Evolutionary conservation across 495 filamentous ascomycete species (phyloP).

Genomic region (Pyrenula massariospora): DNA sequence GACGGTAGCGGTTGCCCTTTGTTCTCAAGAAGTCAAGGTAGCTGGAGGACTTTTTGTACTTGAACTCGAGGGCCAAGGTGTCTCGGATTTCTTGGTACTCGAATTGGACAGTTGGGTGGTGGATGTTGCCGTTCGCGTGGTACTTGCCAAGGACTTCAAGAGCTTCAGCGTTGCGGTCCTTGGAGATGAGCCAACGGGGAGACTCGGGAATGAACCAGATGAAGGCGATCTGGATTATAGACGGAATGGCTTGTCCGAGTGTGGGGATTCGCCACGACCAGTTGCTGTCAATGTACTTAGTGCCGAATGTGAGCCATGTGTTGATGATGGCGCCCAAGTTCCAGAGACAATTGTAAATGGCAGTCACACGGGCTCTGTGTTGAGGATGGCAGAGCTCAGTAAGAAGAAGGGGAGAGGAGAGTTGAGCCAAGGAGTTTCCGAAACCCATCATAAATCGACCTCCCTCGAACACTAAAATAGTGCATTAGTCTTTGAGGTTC

Average conservation of each 20-base stretch:
- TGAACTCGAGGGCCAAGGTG: conserved; percentile 21
- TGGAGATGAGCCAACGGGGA: conserved; percentile 33
- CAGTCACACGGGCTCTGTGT: conserved; percentile 52
- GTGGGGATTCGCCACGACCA: conserved; percentile 40
- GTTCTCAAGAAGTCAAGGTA: conserved; percentile 51
- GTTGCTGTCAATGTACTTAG: conserved; percentile 24
- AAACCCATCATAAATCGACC: conserved; percentile 42
- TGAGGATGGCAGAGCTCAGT: conserved; percentile 56
- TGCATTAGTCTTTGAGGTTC: too few relatives aligned
- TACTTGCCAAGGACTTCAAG: conserved; percentile 22
- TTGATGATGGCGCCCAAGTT: conserved; percentile 42
- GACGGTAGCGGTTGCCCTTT: conserved; percentile 55
- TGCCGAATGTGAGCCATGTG: conserved; percentile 13
- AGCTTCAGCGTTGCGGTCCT: conserved; percentile 25
- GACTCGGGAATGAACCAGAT: conserved; percentile 39
- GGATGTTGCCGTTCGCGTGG: conserved; percentile 19
- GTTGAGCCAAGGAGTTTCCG: conserved; percentile 45
- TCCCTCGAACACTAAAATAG: conserved; percentile 11
- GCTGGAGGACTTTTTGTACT: conserved; percentile 19
- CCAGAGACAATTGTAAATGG: conserved; percentile 56
- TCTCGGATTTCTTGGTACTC: conserved; percentile 25
- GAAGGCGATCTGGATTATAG: conserved; percentile 30
- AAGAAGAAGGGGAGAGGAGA: conserved; percentile 50
- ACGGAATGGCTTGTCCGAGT: conserved; percentile 25
- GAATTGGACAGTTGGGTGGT: conserved; percentile 15